Percentiles rank a stretch among this genome's conserved stretches.
Evolutionary conservation across 2,329 filamentous ascomycete species (phyloP).

Genomic region (Colletotrichum theobromicola): DNA sequence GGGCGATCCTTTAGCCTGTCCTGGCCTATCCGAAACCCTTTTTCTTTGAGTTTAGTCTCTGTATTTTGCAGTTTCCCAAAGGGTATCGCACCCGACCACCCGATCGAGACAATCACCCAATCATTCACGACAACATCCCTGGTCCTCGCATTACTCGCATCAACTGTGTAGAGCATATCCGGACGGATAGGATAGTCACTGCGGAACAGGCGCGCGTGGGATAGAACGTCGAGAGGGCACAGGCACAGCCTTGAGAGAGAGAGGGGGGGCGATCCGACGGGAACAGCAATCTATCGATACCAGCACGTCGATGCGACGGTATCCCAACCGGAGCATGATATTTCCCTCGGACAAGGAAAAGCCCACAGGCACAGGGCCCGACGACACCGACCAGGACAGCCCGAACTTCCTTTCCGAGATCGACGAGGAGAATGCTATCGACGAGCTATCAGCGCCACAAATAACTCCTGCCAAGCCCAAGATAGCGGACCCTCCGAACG

Average conservation of each 20-base stretch:
- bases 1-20: background rate
- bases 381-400: background rate
- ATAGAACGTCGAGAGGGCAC: background rate
- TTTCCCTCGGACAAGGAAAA: background rate
- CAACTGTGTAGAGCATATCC: background rate
- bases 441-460: background rate
- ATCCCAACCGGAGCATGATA: background rate
- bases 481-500: slow-evolving; percentile 23
- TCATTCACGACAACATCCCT: background rate
- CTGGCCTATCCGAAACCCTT: background rate
- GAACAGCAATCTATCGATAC: background rate
- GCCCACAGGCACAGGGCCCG: background rate
- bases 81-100: background rate
- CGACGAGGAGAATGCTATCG: slow-evolving; percentile 7
- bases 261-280: background rate
- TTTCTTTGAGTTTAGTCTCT: background rate
- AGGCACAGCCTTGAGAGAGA: background rate
- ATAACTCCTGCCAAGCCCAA: background rate
- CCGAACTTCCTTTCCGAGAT: background rate
- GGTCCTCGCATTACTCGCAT: background rate
- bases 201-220: background rate
- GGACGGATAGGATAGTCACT: too few species aligned
- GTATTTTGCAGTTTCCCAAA: background rate
- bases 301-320: background rate
- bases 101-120: background rate